Evolutionary conservation across 768 basidiomycete species (phyloP).

Genomic region (Rubroboletus satanas): DNA sequence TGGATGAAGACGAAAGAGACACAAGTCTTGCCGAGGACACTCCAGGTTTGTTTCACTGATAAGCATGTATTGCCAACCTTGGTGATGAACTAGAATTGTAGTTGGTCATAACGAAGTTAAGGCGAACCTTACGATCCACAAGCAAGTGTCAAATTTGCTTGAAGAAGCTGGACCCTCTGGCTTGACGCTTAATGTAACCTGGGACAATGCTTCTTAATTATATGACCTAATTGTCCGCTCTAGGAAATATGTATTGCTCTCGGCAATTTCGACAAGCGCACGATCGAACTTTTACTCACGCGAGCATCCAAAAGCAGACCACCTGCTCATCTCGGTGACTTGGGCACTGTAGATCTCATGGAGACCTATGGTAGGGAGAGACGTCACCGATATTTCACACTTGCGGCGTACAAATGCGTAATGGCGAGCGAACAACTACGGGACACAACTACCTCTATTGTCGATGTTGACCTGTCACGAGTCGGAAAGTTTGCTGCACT

Average conservation of each 20-base stretch:
- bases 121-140: conserved; percentile 66
- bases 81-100: conserved; percentile 11
- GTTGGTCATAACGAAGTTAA: conserved; percentile 43
- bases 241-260: conserved; percentile 65
- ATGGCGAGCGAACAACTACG: conserved; percentile 65
- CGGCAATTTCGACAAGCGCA: conserved; percentile 73
- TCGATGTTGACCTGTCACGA: conserved; percentile 44
- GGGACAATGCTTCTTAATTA: neutral
- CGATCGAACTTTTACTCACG: conserved; percentile 74
- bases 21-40: conserved; percentile 28
- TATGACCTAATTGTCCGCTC: conserved; percentile 5
- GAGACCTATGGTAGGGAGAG: conserved; percentile 85
- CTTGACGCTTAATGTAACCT: conserved; percentile 64
- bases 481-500: conserved; percentile 53
- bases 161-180: conserved; percentile 65
- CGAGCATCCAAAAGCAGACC: conserved; percentile 61
- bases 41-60: conserved; percentile 26
- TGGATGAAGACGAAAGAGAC: conserved; percentile 42
- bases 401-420: conserved; percentile 61
- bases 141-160: conserved; percentile 73
- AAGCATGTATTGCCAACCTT: neutral
- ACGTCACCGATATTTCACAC: conserved; percentile 78
- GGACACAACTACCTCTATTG: conserved; percentile 40
- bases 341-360: conserved; percentile 66
- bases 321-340: conserved; percentile 69